Evolutionary conservation across 2,329 filamentous ascomycete species (phyloP), one percentile per base, ranked within the genome.

Genomic region (Pleurostoma richardsiae): DNA sequence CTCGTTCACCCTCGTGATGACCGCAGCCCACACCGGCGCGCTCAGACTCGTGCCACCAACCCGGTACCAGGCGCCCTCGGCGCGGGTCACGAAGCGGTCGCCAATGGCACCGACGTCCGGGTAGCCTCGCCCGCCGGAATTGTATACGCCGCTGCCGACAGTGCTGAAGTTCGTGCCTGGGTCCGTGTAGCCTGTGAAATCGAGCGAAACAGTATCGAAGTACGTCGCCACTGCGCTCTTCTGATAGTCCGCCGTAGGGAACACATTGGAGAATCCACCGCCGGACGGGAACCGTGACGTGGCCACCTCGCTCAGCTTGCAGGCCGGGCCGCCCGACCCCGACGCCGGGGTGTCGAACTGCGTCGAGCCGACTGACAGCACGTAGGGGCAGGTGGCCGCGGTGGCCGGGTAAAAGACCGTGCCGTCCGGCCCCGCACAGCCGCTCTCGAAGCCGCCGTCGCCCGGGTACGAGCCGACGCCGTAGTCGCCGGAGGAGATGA

Each of bases 11-110:
- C 76, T 54, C 1, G 71, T 78, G 29, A 80, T 54, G 38, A 77
- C 66, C 0, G 69, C 60, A 0, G 68, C 73, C 52, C 73, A 71
- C 1, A 74, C 69, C 1, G 77, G 77, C 30, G 71, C 58, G 3
- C 69, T 69, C 6, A 75, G 72, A 43, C 70, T 75, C 4, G 77
- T 80, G 10, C 77, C 77, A 29, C 69, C 74, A 28, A 76, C 65
- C 3, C 67, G 57, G 27, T 57, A 49, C 44, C 65, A 55, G n/a
- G 54, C 47, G 4, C 64, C 65, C n/a, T 61, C 54, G 43, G 63
- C 61, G 43, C 63, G 58, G 4, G 64, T 54, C 10, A 62, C 56
- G 40, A 63, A 64, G 44, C 58, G 54, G 45, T 64, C 69, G 10
- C 66, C 73, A 36, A 65, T 65, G 0, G 73, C 73, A 1, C 72